Percentiles rank a stretch among this genome's conserved stretches.
Conservation (phyloP, 2,329 filamentous ascomycete species). For the Biscogniauxia mediterranea region DNA sequence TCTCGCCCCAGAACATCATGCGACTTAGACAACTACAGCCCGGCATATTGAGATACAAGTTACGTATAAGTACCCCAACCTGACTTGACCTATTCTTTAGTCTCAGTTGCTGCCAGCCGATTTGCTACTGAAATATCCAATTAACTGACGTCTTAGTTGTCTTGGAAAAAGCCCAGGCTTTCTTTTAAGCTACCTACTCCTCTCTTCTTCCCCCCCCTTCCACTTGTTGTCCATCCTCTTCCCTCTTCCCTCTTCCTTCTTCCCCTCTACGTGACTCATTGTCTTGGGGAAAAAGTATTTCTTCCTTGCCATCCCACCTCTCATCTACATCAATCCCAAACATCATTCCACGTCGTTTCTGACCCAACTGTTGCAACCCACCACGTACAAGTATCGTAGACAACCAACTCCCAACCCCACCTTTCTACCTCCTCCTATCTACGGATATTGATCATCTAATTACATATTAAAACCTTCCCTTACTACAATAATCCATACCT, state of each 20-base stretch:
- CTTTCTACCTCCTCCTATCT: no score
- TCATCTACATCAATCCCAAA: background rate
- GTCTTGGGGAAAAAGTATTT: slow-evolving; percentile 8
- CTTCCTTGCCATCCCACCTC: slow-evolving; percentile 9
- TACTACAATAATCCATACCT: no score
- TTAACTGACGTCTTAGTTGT: slow-evolving; percentile 7
- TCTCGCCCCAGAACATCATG: background rate
- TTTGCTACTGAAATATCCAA: slow-evolving; percentile 7
- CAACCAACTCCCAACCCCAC: background rate
- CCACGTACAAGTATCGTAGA: background rate
- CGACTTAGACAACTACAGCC: background rate
- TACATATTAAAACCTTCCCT: no score
- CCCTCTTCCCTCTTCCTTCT: slow-evolving; percentile 1
- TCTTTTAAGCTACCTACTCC: no score
- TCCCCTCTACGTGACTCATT: background rate
- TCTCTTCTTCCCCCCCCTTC: slow-evolving; percentile 4
- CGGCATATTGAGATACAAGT: background rate
- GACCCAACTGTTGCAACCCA: background rate
- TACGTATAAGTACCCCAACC: background rate
- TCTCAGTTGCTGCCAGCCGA: background rate
- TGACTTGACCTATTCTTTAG: background rate
- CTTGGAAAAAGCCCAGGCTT: slow-evolving; percentile 2
- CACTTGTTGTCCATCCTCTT: background rate
- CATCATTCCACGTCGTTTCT: background rate
- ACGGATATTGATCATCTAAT: no score